Conservation (phyloP, 345 rosid genomes). For the Euphorbia lathyris region DNA sequence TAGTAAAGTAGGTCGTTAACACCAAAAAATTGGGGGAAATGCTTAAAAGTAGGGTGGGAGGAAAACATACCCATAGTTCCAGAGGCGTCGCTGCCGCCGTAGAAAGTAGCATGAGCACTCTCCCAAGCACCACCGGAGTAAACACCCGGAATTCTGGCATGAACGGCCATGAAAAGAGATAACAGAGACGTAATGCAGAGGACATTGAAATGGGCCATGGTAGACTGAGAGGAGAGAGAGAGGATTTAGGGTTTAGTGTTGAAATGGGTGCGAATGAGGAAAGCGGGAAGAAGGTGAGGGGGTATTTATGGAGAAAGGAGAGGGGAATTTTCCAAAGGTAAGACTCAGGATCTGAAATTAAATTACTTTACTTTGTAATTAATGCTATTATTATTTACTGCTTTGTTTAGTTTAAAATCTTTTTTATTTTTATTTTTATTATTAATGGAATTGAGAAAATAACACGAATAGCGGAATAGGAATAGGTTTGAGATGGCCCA, state of each 20-base stretch:
- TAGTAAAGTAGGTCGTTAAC: too few species aligned
- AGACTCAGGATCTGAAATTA: not conserved
- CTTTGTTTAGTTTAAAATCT: not conserved
- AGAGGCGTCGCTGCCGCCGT: constrained; percentile 63
- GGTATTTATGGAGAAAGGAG: constrained; percentile 31
- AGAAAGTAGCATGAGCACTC: constrained; percentile 55
- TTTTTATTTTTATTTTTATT: not conserved
- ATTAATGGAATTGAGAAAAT: not conserved
- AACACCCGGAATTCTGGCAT: constrained; percentile 40
- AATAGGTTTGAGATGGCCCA: not conserved
- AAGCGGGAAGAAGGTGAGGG: constrained; percentile 27
- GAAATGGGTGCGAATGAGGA: constrained; percentile 20
- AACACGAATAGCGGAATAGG: not conserved
- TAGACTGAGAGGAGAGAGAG: not conserved
- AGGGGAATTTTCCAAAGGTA: not conserved
- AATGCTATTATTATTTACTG: constrained; percentile 4
- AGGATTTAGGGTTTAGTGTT: not conserved
- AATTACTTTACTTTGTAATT: not conserved
- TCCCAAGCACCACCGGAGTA: constrained; percentile 42
- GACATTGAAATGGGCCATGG: constrained; percentile 21
- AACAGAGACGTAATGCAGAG: constrained; percentile 24
- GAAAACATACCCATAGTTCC: constrained; percentile 51
- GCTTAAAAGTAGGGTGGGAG: too few species aligned
- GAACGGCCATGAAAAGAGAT: constrained; percentile 11
- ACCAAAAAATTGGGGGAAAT: not conserved